Conservation (phyloP, 2,329 filamentous ascomycete species). For the Hypoxylon rubiginosum region DNA sequence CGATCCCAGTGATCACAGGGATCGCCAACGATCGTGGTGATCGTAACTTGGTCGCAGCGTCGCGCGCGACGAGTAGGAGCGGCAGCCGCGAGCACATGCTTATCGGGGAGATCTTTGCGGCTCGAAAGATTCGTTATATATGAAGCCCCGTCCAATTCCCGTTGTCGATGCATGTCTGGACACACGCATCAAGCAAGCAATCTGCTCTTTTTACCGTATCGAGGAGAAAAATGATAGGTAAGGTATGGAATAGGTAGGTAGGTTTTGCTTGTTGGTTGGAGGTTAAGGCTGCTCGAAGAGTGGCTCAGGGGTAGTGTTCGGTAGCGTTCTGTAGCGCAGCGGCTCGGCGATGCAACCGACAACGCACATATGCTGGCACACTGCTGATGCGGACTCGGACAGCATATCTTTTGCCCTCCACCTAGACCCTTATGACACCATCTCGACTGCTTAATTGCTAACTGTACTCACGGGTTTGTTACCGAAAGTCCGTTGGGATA, state of each 20-base stretch:
- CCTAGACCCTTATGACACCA: not conserved
- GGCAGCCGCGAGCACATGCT: constrained; percentile 32
- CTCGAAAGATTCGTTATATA: constrained; percentile 21
- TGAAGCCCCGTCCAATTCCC: constrained; percentile 10
- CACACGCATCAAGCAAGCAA: constrained; percentile 6
- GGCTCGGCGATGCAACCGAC: constrained; percentile 12
- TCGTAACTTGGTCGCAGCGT: not conserved
- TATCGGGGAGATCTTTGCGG: constrained; percentile 35
- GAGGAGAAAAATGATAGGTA: constrained; percentile 16
- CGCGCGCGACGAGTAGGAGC: constrained; percentile 29
- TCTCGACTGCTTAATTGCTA: not conserved
- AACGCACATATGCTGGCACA: not conserved
- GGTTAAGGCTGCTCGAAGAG: not conserved
- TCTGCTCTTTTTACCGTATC: not conserved
- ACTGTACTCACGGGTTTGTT: not conserved
- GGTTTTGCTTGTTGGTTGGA: not conserved
- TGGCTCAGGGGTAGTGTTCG: constrained; percentile 13
- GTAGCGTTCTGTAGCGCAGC: constrained; percentile 17
- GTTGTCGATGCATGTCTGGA: constrained; percentile 8
- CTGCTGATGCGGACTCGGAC: not conserved
- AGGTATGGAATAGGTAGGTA: constrained; percentile 4
- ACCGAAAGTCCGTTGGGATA: not conserved
- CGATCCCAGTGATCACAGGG: not conserved
- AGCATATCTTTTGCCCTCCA: not conserved
- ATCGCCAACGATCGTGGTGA: constrained; percentile 1